Evolutionary conservation across 208 protist species (phyloP), one percentile per base, ranked within the genome.

Genomic region (Leishmania major): DNA sequence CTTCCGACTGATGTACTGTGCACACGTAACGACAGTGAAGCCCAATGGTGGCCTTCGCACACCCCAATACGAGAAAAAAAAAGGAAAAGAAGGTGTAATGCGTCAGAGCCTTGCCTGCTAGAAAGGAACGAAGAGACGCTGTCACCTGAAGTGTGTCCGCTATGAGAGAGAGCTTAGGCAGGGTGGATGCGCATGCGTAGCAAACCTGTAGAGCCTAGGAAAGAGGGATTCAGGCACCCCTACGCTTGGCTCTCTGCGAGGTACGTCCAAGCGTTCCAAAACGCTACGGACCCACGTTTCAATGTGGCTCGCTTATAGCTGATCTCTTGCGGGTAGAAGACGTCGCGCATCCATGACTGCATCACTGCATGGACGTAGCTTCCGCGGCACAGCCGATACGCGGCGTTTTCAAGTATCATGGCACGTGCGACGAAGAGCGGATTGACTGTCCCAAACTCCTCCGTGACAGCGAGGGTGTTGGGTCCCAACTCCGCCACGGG

Each of bases 361-460:
- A 92, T 95, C 55, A 93, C 90, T n/a, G 81, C 71, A 77, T 96
- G 93, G 35, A 92, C 90, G 79, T 95, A 94, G 69, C 79, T 92
- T 55, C 89, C 92, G 13, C 62, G 83, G 51, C 87, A 89, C 75
- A 89, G 60, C 11, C 84, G 84, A 83, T 92, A 93, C 10, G 95
- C 95, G 37, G 89, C 89, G 84, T 94, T 95, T 82, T 95, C 92
- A 45, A 96, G 83, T 53, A 96, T 85, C 35, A 90, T 40, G 11
- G 91, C 86, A 47, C 93, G 91, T 11, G 83, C 80, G 0, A 96
- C 88, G 70, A 94, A 91, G 64, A 94, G 19, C 8, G 75, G 60
- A 71, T 87, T 88, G 13, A 95, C 83, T 5, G 93, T 98, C 43
- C 93, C 93, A 78, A 98, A 98, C 80, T 93, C 90, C 83, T 98